Evolutionary conservation across 129 eudicot genomes (phyloP).

Genomic region (Oenanthe sinensis): DNA sequence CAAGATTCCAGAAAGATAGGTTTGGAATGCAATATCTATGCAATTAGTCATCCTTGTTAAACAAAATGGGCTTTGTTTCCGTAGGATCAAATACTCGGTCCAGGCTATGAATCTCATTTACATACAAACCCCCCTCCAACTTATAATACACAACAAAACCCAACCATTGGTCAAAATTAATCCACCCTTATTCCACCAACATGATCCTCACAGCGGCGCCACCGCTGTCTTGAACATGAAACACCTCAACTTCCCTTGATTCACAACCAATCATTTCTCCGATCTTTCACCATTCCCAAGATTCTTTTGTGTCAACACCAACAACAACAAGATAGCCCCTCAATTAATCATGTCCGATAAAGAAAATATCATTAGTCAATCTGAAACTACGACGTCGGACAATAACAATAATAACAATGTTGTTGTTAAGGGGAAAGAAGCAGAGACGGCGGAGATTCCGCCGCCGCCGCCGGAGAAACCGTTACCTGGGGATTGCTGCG

Average conservation of each 20-base stretch:
- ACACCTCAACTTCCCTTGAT: conserved; percentile 10
- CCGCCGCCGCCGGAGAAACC: conserved; percentile 93
- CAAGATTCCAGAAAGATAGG: too few relatives aligned
- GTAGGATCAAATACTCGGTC: not conserved
- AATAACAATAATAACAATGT: not conserved
- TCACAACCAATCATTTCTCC: conserved; percentile 16
- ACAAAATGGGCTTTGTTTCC: not conserved
- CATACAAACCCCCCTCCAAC: not conserved
- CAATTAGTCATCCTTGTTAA: not conserved
- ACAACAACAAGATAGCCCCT: not conserved
- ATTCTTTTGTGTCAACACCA: conserved; percentile 15
- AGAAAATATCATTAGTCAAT: conserved; percentile 10
- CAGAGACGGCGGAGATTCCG: conserved; percentile 37
- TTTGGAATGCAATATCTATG: too few relatives aligned
- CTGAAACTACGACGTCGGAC: conserved; percentile 1
- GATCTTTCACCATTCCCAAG: conserved; percentile 16
- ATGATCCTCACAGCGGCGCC: conserved; percentile 9
- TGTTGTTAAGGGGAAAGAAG: conserved; percentile 10
- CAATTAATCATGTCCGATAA: conserved; percentile 27
- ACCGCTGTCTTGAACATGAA: conserved; percentile 27
- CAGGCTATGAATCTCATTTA: not conserved
- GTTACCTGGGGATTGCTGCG: conserved; percentile 85
- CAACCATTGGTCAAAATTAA: conserved; percentile 3
- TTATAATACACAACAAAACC: not conserved
- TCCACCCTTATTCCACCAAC: not conserved